Conservation (phyloP, 192 early-diverging fungal species). For the Linnemannia exigua region DNA sequence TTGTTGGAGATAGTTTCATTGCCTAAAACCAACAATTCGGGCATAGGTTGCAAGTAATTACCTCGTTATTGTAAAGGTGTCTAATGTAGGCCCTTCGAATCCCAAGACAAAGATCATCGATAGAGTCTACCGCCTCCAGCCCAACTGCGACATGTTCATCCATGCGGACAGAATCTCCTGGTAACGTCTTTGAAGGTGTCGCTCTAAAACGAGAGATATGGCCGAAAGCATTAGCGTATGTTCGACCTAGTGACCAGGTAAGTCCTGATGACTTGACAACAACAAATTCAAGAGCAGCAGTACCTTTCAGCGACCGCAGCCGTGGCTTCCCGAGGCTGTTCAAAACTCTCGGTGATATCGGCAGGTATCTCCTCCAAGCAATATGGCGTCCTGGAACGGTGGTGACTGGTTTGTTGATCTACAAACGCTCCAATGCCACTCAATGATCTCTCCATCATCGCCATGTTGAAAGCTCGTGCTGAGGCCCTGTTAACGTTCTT, state of each 20-base stretch:
- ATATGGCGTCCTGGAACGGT: background rate
- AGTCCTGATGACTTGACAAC: too few relatives aligned
- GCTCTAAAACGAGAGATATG: background rate
- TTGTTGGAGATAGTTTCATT: background rate
- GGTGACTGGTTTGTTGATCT: background rate
- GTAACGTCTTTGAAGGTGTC: constrained; percentile 15
- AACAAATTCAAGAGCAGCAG: background rate
- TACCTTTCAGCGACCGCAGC: constrained; percentile 2
- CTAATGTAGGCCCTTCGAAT: constrained; percentile 34
- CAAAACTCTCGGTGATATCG: background rate
- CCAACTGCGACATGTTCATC: background rate
- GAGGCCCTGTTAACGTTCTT: background rate
- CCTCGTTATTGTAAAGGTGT: constrained; percentile 37
- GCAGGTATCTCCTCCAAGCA: constrained; percentile 22
- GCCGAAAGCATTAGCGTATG: background rate
- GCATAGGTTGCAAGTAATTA: background rate
- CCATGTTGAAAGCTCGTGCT: constrained; percentile 19
- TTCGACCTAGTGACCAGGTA: too few relatives aligned
- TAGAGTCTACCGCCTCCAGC: background rate
- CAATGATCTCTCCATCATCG: constrained; percentile 44
- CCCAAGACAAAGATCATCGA: constrained; percentile 37
- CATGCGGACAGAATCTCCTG: constrained; percentile 19
- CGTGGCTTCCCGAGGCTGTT: background rate
- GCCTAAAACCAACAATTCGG: too few relatives aligned
- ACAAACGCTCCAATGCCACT: constrained; percentile 34